Base-by-base conservation (phyloP, 495 filamentous ascomycete species). In the Hypoxylon crocopeplum region DNA sequence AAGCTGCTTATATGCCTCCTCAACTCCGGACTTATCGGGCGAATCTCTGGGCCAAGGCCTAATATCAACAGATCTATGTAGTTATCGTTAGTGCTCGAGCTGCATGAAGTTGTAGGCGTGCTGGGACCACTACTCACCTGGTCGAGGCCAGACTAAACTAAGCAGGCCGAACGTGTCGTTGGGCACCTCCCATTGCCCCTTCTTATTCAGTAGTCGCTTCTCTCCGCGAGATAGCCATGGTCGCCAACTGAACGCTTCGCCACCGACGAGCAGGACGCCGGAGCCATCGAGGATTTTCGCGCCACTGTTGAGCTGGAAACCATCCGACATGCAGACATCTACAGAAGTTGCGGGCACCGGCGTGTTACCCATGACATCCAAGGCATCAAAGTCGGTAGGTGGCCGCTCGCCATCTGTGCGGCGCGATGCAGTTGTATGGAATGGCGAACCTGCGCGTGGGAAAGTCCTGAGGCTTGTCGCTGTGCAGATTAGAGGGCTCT, bases 231-330 rank as follows among this genome's bases (percentile, higher is more conserved):
- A 73, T 58, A 74, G 63, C 92, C 91, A 96, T 7, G 94, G 94
- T 68, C 81, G 71, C 95, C 95, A 98, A 32, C 72, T 67, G 67
- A 98, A 97, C 1, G 87, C 92, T 74, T 97, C 93, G 6, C 93
- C 92, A 22, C 81, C 84, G 1, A 97, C 82, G 5, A 98, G 76
- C 61, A 98, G 64, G 17, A 90, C 77, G 0, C 88, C 91, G 22
- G 82, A 81, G 5, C 89, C 85, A 15, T 80, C 81, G 2, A 71
- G 71, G 12, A 96, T 79, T 65, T 80, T 84, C 1, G 88, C 72
- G 1, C 92, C 91, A 56, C 84, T 96, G 71, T 91, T 86, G 17
- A 97, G 75, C 45, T 85, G 80, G 70, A 97, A 97, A 4, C 93
- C 93, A 57, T 92, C 84, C 41, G 77, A 69, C 17, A 86, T 79